A percentile compares a stretch with the other conserved stretches of the same genome.
These are phyloP conservation scores for Pseudonectria buxi DNA, from an alignment of 2,329 filamentous ascomycete species.

Conservation along the genomic window DNA sequence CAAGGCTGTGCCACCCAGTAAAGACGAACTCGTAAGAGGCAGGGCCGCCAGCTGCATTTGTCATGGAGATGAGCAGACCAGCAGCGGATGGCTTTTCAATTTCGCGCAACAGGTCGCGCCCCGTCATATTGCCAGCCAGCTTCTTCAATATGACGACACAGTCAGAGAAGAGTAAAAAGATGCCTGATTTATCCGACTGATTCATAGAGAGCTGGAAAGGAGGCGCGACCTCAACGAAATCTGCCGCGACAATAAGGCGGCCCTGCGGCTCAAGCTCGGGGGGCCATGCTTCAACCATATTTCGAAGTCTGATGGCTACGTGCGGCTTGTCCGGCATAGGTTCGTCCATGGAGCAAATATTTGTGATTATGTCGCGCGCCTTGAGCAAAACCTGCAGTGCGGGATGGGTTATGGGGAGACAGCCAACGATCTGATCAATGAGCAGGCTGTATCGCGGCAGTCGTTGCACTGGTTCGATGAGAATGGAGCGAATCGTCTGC, in stretches of 20 bases:
- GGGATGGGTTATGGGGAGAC: constrained; percentile 77
- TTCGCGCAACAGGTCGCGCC: constrained; percentile 73
- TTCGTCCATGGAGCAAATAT: constrained; percentile 89
- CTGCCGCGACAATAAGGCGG: constrained; percentile 72
- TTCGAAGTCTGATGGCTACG: constrained; percentile 65
- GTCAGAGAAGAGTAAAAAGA: constrained; percentile 81
- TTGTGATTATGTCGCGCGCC: constrained; percentile 87
- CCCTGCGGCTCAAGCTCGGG: constrained; percentile 63
- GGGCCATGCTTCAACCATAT: constrained; percentile 74
- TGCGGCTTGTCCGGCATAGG: constrained; percentile 64
- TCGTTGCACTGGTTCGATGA: constrained; percentile 94
- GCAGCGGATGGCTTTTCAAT: constrained; percentile 72
- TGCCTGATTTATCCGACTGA: constrained; percentile 49
- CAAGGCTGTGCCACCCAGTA: constrained; percentile 62
- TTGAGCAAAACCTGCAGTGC: constrained; percentile 77
- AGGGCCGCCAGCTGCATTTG: constrained; percentile 53
- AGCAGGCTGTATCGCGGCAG: constrained; percentile 91
- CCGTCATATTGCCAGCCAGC: constrained; percentile 54
- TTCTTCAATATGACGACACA: constrained; percentile 73
- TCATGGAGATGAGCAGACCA: constrained; percentile 56
- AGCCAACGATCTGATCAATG: constrained; percentile 89
- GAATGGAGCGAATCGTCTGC: constrained; percentile 79
- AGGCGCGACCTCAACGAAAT: constrained; percentile 68
- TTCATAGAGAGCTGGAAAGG: constrained; percentile 52
- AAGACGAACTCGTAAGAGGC: constrained; percentile 68